Evolutionary conservation across 257 asterid species (phyloP).

Genomic region (Ophiorrhiza pumila): DNA sequence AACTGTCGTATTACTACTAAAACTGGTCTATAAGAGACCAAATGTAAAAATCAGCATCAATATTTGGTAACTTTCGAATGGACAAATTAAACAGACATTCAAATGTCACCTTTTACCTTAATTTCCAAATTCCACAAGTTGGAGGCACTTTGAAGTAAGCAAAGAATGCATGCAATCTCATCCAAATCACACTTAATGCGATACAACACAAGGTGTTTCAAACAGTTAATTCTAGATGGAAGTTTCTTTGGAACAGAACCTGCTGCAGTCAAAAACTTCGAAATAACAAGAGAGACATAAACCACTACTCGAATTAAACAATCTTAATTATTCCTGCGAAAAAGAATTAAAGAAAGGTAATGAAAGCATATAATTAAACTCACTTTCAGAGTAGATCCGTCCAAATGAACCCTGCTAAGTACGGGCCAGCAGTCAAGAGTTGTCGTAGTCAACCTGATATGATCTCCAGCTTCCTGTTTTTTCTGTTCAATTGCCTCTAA

Average conservation of each 20-base stretch:
- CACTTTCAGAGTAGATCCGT: background rate
- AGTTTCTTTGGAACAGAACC: background rate
- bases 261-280: background rate
- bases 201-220: background rate
- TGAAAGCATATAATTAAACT: background rate
- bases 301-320: background rate
- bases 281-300: background rate
- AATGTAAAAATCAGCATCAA: background rate
- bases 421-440: background rate
- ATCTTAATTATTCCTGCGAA: background rate
- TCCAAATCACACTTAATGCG: background rate
- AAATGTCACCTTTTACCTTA: background rate
- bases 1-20: background rate
- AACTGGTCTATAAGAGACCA: background rate
- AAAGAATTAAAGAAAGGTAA: too few species aligned
- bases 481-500: background rate
- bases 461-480: too few species aligned
- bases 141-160: slow-evolving; percentile 9
- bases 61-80: too few species aligned
- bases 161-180: background rate
- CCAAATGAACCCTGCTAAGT: background rate
- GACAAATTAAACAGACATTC: too few species aligned
- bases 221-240: background rate
- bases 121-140: background rate
- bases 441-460: background rate